These are phyloP conservation scores for Pythium scleroteichum DNA, from an alignment of 352 stramenopile genomes.

Conservation along the genomic window DNA sequence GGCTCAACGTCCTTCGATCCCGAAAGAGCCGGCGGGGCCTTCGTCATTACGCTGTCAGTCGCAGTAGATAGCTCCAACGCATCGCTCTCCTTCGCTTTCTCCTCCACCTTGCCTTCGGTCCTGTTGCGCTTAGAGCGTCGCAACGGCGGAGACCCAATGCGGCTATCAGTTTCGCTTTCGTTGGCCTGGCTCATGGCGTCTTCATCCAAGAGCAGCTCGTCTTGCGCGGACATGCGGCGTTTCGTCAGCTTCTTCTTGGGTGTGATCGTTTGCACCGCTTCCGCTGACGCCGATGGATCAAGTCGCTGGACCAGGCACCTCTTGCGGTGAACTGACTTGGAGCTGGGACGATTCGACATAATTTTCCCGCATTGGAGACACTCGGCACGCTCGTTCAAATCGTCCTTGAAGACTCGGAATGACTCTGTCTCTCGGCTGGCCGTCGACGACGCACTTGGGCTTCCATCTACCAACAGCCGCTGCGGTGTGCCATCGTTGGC, in stretches of 20 bases:
- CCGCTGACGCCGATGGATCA: background rate
- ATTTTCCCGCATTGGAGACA: conserved; percentile 16
- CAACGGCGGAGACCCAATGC: conserved; percentile 1
- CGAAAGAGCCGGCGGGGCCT: background rate
- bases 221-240: conserved; percentile 15
- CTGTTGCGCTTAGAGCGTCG: conserved; percentile 28
- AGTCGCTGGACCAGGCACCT: conserved; percentile 2
- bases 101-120: conserved; percentile 5
- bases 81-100: conserved; percentile 3
- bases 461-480: background rate
- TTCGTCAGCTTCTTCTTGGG: conserved; percentile 23
- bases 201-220: conserved; percentile 9
- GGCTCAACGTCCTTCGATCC: background rate
- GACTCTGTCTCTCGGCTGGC: conserved; percentile 2
- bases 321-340: conserved; percentile 9
- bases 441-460: background rate
- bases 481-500: background rate
- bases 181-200: conserved; percentile 6
- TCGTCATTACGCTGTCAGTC: background rate
- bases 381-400: conserved; percentile 6
- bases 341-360: background rate
- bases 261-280: conserved; percentile 12
- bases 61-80: background rate
- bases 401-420: conserved; percentile 4
- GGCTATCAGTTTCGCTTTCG: conserved; percentile 2